phyloP scores from a whole-genome alignment of 257 asterid species.

The Solanum raphanifolium region DNA sequence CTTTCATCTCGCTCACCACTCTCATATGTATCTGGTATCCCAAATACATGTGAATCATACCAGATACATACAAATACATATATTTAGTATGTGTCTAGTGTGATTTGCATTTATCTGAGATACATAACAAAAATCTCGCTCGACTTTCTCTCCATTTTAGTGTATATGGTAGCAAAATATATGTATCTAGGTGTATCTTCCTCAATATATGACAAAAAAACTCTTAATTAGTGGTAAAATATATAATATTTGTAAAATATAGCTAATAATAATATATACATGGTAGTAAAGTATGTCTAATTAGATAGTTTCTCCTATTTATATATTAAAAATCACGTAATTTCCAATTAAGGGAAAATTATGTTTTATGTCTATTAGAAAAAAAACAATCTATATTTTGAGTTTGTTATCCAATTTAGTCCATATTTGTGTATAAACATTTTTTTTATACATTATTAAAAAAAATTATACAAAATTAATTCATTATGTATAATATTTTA shows the following conservation, averaged over 20 bases:
- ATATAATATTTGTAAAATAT: no score
- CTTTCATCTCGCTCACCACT: background rate
- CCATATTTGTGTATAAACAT: background rate
- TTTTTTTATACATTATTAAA: background rate
- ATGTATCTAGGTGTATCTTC: background rate
- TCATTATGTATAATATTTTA: background rate
- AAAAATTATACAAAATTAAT: no score
- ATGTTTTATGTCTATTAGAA: background rate
- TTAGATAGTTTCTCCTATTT: background rate
- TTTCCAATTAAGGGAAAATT: background rate
- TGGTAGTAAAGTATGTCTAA: no score
- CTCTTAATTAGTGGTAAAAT: background rate
- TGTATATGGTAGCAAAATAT: background rate
- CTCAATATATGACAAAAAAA: background rate
- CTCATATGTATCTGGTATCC: background rate
- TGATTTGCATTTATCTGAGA: no score
- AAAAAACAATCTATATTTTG: background rate
- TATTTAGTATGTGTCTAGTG: fast-evolving
- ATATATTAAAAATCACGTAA: background rate
- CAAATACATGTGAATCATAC: fast-evolving
- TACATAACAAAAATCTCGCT: background rate
- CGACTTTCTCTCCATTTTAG: background rate
- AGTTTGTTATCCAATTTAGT: no score
- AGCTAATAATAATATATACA: no score
- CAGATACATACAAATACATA: background rate